Percentiles rank a stretch among this genome's conserved stretches.
These are phyloP conservation scores for Fusarium succisae DNA, from an alignment of 2,329 filamentous ascomycete genomes.

Conservation along the genomic window DNA sequence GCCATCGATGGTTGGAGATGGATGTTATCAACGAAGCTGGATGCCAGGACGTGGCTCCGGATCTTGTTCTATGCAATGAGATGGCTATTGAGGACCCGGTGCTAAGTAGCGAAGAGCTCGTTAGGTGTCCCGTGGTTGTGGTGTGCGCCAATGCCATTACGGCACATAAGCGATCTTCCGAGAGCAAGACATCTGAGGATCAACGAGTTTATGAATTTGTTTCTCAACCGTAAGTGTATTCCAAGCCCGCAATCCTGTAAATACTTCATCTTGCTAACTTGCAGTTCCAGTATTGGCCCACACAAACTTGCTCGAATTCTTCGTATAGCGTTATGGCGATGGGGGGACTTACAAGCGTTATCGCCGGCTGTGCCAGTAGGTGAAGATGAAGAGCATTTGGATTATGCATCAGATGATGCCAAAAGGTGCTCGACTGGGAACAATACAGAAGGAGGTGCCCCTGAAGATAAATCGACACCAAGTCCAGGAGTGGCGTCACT, in stretches of 20 bases:
- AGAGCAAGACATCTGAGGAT: constrained; percentile 21
- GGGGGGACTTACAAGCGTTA: constrained; percentile 35
- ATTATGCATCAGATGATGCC: neutral
- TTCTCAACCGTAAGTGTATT: constrained; percentile 49
- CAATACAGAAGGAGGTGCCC: neutral
- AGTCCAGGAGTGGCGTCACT: neutral
- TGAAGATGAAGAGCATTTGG: neutral
- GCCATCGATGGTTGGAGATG: constrained; percentile 35
- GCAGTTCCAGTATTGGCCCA: constrained; percentile 44
- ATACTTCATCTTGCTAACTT: neutral
- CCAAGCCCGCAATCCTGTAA: neutral
- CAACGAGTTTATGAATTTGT: constrained; percentile 49
- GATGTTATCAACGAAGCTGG: constrained; percentile 17
- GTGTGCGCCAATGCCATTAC: constrained; percentile 47
- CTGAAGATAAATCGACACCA: neutral
- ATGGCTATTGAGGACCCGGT: constrained; percentile 8
- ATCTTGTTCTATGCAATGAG: constrained; percentile 43
- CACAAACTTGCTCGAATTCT: constrained; percentile 51
- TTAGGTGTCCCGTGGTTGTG: constrained; percentile 42
- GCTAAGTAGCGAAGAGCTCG: constrained; percentile 3
- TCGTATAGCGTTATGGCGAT: constrained; percentile 40
- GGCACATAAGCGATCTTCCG: constrained; percentile 41
- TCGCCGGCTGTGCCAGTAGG: neutral
- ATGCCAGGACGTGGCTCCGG: constrained; percentile 26
- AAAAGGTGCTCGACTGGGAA: neutral